A percentile compares a stretch with the other conserved stretches of the same genome.
These are phyloP conservation scores for Poteriospumella lacustris DNA, from an alignment of 108 stramenopile species.

Conservation along the genomic window DNA sequence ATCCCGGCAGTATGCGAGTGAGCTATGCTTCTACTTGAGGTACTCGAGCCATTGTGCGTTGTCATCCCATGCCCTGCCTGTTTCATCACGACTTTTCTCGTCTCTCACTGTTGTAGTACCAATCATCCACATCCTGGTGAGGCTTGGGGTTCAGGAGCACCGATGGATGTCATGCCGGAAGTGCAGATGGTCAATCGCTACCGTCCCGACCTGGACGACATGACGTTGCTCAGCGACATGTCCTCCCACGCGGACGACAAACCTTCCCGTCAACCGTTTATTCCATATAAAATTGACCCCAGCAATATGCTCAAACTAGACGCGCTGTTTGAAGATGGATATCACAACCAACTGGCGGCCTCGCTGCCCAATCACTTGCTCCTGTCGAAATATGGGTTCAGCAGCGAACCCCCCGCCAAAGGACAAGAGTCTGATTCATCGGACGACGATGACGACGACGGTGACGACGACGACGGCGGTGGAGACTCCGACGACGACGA, in stretches of 20 bases:
- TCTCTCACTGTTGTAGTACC: too few relatives aligned
- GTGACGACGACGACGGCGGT: neutral
- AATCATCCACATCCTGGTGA: constrained; percentile 1
- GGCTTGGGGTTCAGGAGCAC: neutral
- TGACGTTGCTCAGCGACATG: neutral
- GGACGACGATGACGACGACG: neutral
- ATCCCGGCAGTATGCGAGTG: neutral
- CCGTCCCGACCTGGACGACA: neutral
- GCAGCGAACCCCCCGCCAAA: neutral
- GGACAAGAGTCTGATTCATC: too few relatives aligned
- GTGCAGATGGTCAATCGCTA: neutral
- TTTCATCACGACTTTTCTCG: too few relatives aligned
- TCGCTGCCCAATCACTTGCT: neutral
- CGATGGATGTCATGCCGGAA: neutral
- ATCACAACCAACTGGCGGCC: neutral
- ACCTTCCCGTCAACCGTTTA: neutral
- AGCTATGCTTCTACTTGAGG: constrained; percentile 16
- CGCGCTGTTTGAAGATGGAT: neutral
- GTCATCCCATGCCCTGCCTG: too few relatives aligned
- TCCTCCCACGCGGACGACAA: neutral
- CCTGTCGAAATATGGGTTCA: constrained; percentile 1
- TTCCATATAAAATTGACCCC: neutral
- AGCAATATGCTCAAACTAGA: neutral
- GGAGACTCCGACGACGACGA: neutral
- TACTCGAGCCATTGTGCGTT: too few relatives aligned